These are phyloP conservation scores for Emergomyces pasteurianus DNA, from an alignment of 2,329 filamentous ascomycete species.

Conservation along the genomic window DNA sequence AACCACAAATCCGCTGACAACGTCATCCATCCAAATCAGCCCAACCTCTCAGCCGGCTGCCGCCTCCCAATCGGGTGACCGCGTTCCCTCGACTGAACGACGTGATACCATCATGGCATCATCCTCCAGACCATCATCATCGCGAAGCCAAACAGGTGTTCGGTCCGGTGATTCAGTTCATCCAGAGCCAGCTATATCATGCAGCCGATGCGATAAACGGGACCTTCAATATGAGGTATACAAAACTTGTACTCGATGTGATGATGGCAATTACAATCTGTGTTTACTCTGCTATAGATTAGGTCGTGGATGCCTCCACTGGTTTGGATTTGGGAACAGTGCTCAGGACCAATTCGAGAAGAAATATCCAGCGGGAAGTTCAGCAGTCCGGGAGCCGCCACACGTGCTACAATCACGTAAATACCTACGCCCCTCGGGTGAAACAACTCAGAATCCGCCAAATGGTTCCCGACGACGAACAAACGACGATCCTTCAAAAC, in stretches of 20 bases:
- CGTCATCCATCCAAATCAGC: background rate
- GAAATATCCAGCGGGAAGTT: conserved; percentile 25
- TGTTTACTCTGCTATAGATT: conserved; percentile 70
- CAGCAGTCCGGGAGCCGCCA: conserved; percentile 32
- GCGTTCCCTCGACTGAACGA: background rate
- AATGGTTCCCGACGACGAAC: conserved; percentile 40
- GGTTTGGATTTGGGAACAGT: conserved; percentile 73
- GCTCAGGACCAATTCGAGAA: conserved; percentile 58
- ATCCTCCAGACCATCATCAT: conserved; percentile 20
- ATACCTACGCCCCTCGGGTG: conserved; percentile 21
- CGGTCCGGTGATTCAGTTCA: conserved; percentile 32
- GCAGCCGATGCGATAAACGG: conserved; percentile 55
- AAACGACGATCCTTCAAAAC: conserved; percentile 52
- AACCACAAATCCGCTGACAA: background rate
- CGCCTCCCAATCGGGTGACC: background rate
- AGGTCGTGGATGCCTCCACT: conserved; percentile 68
- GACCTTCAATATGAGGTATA: conserved; percentile 79
- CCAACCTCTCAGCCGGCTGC: background rate
- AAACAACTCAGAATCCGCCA: conserved; percentile 20
- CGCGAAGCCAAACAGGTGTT: conserved; percentile 19
- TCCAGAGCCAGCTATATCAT: conserved; percentile 60
- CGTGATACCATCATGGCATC: conserved; percentile 9
- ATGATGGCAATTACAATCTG: conserved; percentile 60
- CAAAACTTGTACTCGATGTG: conserved; percentile 66
- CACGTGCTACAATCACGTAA: conserved; percentile 38